phyloP scores from a whole-genome alignment of 2,329 filamentous ascomycete species.

The Calycina marina region DNA sequence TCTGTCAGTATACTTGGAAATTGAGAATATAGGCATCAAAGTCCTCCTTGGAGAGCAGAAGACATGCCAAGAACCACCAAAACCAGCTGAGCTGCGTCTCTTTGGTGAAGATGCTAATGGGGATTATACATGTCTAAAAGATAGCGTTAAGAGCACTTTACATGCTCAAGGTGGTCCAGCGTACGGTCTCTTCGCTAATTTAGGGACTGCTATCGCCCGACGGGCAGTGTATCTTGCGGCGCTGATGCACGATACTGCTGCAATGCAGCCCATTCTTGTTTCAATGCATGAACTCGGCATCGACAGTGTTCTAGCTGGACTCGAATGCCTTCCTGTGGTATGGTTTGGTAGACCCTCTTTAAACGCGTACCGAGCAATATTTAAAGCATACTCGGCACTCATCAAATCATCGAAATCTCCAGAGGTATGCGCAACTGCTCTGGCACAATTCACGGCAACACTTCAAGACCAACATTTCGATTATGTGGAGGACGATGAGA shows the following conservation, averaged over 20 bases:
- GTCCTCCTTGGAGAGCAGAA: slow-evolving; percentile 3
- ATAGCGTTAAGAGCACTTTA: not conserved
- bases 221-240: slow-evolving; percentile 7
- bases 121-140: not conserved
- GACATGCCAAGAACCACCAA: not conserved
- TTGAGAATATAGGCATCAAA: slow-evolving; percentile 17
- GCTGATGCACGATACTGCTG: slow-evolving; percentile 2
- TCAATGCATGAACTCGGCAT: slow-evolving; percentile 1
- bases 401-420: slow-evolving; percentile 11
- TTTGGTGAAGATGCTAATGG: not conserved
- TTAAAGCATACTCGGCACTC: slow-evolving; percentile 1
- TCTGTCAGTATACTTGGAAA: slow-evolving; percentile 22
- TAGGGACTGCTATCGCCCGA: slow-evolving; percentile 4
- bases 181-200: not conserved
- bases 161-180: slow-evolving; percentile 1
- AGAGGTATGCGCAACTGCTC: slow-evolving; percentile 28
- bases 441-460: not conserved
- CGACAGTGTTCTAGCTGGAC: slow-evolving; percentile 4
- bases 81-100: too few species aligned
- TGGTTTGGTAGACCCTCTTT: slow-evolving; percentile 4
- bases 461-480: not conserved
- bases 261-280: slow-evolving; percentile 2
- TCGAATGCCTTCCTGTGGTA: slow-evolving; percentile 7
- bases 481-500: not conserved
- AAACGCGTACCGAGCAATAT: not conserved